Evolutionary conservation across 768 basidiomycete genomes (phyloP).

Genomic region (Rossbeevera mucosa): DNA sequence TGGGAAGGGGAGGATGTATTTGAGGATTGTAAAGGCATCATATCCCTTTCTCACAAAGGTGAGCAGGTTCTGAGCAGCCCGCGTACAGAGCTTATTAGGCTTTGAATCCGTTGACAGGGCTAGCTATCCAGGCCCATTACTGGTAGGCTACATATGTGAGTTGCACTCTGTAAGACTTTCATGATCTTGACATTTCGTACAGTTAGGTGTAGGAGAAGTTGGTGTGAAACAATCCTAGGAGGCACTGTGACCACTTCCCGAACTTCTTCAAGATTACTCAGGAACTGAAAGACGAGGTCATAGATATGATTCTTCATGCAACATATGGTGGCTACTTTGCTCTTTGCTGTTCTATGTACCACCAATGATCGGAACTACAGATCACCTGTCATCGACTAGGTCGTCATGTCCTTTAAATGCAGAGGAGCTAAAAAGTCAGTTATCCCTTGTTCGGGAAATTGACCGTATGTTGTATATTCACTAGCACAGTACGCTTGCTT

Average conservation of each 20-base stretch:
- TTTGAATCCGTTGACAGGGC: constrained; percentile 17
- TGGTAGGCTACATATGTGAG: constrained; percentile 26
- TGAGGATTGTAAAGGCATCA: constrained; percentile 15
- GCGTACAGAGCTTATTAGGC: neutral
- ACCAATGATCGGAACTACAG: constrained; percentile 3
- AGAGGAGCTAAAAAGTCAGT: constrained; percentile 16
- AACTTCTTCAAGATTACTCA: constrained; percentile 21
- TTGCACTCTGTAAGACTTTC: neutral
- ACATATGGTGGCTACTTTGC: constrained; percentile 18
- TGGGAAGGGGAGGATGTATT: constrained; percentile 35
- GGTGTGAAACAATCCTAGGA: constrained; percentile 20
- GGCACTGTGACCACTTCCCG: constrained; percentile 33
- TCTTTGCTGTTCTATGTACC: no score
- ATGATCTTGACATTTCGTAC: constrained; percentile 3
- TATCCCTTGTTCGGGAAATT: constrained; percentile 26
- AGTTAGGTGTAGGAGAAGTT: neutral
- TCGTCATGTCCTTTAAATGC: constrained; percentile 22
- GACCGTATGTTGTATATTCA: constrained; percentile 13
- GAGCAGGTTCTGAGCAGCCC: neutral
- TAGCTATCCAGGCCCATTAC: constrained; percentile 34
- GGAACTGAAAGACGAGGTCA: constrained; percentile 24
- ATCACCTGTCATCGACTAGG: constrained; percentile 25
- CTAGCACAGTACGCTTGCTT: neutral
- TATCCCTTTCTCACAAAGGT: constrained; percentile 26
- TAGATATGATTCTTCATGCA: constrained; percentile 24